A percentile compares a stretch with the other conserved stretches of the same genome.
Conservation (phyloP, 1,139 yeast genomes). For the Sugiyamaella xylanicola region DNA sequence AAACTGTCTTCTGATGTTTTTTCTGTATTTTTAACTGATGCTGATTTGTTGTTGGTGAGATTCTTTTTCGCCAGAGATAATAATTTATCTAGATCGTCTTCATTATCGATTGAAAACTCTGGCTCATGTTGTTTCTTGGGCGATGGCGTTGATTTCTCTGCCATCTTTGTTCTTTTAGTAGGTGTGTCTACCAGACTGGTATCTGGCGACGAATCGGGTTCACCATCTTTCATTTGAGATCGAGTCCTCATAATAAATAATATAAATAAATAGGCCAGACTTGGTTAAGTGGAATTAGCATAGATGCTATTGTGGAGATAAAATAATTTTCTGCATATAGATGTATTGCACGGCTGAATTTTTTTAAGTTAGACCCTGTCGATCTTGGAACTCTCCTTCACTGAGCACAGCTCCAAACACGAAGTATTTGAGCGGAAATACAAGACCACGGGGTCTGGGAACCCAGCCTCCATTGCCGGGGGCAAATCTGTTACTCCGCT, state of each 20-base stretch:
- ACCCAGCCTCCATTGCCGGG: too few relatives aligned
- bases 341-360: background rate
- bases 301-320: background rate
- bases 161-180: background rate
- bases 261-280: background rate
- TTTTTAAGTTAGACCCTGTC: slow-evolving; percentile 4
- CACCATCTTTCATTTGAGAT: slow-evolving; percentile 5
- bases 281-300: background rate
- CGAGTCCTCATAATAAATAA: slow-evolving; percentile 14
- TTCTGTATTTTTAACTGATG: background rate
- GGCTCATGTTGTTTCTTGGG: background rate
- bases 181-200: background rate
- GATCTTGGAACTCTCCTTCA: background rate
- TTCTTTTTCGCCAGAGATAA: slow-evolving; percentile 14
- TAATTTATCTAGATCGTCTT: slow-evolving; percentile 9
- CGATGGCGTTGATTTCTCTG: background rate
- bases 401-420: background rate
- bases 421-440: too few relatives aligned
- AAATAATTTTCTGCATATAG: background rate
- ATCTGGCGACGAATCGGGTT: background rate
- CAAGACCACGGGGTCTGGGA: too few relatives aligned
- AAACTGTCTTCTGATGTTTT: background rate
- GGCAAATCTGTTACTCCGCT: background rate
- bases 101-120: slow-evolving; percentile 11
- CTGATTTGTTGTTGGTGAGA: slow-evolving; percentile 5